A percentile compares a stretch with the other conserved stretches of the same genome.
Evolutionary conservation across 1,284 basidiomycete species (phyloP).

Genomic region (Trametes sp.): DNA sequence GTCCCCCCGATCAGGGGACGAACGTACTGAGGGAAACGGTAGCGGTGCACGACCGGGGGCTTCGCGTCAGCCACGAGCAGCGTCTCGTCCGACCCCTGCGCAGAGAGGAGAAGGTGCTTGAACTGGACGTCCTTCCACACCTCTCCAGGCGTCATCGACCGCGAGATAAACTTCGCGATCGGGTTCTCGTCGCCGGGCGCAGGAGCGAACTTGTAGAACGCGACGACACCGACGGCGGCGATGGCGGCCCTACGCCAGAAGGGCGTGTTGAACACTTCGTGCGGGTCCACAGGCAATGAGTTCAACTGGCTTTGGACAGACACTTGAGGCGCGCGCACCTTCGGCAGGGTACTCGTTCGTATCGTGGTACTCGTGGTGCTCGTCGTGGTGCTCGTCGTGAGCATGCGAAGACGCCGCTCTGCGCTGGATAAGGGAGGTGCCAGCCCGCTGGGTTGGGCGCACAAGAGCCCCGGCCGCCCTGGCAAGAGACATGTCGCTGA

Average conservation of each 20-base stretch:
- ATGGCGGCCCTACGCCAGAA: conserved; percentile 69
- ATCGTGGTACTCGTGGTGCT: conserved; percentile 48
- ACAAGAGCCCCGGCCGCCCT: conserved; percentile 42
- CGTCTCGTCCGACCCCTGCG: conserved; percentile 52
- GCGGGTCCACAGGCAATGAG: background rate
- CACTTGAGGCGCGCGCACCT: conserved; percentile 50
- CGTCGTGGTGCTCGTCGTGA: conserved; percentile 44
- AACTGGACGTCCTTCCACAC: conserved; percentile 61
- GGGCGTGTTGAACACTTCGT: conserved; percentile 60
- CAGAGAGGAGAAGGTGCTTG: conserved; percentile 60
- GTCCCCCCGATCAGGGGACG: conserved; percentile 3
- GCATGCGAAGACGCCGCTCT: conserved; percentile 51
- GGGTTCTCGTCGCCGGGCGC: conserved; percentile 62
- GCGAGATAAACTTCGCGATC: conserved; percentile 67
- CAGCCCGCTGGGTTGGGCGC: conserved; percentile 39
- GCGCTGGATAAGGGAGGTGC: conserved; percentile 38
- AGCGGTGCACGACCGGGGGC: conserved; percentile 62
- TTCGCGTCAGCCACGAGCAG: conserved; percentile 58
- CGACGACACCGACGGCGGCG: conserved; percentile 53
- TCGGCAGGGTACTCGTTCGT: conserved; percentile 60
- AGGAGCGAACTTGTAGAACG: conserved; percentile 73
- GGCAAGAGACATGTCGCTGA: conserved; percentile 44
- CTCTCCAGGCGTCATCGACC: conserved; percentile 57
- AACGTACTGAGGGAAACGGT: conserved; percentile 75
- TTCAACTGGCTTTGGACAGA: background rate